Conservation (phyloP, 805 yeast species). For the Candida succiphila region DNA sequence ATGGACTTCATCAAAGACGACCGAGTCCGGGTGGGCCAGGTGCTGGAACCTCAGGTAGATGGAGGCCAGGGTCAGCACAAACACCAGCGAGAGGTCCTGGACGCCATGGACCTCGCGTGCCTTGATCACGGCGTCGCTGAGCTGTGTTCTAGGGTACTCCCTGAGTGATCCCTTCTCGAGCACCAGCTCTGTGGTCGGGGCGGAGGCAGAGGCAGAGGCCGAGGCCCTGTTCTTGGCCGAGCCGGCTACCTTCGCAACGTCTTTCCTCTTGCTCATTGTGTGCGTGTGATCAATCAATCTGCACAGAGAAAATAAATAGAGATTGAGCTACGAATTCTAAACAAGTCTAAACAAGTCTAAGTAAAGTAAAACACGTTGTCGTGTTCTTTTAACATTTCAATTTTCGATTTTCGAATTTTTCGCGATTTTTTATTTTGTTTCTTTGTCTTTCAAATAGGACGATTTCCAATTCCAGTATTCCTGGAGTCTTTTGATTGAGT, state of each 20-base stretch:
- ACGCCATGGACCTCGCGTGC: conserved; percentile 29
- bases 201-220: conserved; percentile 3
- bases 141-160: conserved; percentile 42
- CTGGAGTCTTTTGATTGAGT: conserved; percentile 46
- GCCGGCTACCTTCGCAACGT: too few relatives aligned
- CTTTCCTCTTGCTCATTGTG: too few relatives aligned
- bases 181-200: conserved; percentile 31
- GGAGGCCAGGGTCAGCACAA: conserved; percentile 34
- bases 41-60: conserved; percentile 48
- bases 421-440: background rate
- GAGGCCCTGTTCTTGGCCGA: background rate
- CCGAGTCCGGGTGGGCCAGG: conserved; percentile 65
- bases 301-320: too few relatives aligned
- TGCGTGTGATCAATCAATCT: too few relatives aligned
- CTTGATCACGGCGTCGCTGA: conserved; percentile 28
- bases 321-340: too few relatives aligned
- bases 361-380: background rate
- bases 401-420: background rate
- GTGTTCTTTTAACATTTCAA: background rate
- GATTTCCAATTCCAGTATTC: conserved; percentile 68
- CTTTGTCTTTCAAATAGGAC: conserved; percentile 5
- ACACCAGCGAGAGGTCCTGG: conserved; percentile 31
- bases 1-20: conserved; percentile 96
- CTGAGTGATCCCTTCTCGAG: conserved; percentile 42
- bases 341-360: too few relatives aligned